phyloP scores from a whole-genome alignment of 83 land plant genomes.

The Diphasiastrum complanatum region DNA sequence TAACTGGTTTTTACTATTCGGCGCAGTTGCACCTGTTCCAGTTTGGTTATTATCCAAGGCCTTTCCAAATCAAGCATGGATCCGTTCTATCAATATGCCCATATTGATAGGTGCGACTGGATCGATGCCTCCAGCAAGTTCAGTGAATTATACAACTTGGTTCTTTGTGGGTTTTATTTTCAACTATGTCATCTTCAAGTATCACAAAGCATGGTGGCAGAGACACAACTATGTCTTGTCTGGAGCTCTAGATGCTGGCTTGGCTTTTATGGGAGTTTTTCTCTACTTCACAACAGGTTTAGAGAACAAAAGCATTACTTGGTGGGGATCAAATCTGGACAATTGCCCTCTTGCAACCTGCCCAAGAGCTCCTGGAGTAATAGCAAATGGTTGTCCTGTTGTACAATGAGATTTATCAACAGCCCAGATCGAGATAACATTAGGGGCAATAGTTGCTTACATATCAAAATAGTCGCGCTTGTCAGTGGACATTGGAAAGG shows the following conservation, averaged over 20 bases:
- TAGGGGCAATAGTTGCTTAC: too few species aligned
- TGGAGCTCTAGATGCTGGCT: conserved; percentile 13
- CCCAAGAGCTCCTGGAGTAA: too few species aligned
- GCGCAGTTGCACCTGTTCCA: conserved; percentile 37
- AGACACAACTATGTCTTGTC: conserved; percentile 20
- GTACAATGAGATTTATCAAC: too few species aligned
- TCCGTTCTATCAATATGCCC: conserved; percentile 67
- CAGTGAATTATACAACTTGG: conserved; percentile 12
- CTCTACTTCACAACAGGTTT: too few species aligned
- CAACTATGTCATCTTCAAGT: conserved; percentile 11
- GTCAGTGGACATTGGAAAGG: too few species aligned
- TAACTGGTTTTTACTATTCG: conserved; percentile 18
- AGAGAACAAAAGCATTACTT: too few species aligned
- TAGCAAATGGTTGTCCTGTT: too few species aligned
- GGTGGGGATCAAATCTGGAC: too few species aligned
- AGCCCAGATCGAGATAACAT: too few species aligned
- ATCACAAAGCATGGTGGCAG: conserved; percentile 17
- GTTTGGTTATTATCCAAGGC: conserved; percentile 46
- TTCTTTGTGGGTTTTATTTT: conserved; percentile 10
- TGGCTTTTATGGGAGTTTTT: not conserved
- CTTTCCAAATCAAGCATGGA: conserved; percentile 60
- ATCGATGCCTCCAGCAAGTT: conserved; percentile 6
- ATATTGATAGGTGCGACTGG: conserved; percentile 67
- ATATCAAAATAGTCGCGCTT: too few species aligned
- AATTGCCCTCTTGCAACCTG: too few species aligned